Evolutionary conservation across 2,329 filamentous ascomycete genomes (phyloP).

Genomic region (Pyrenophora teres): DNA sequence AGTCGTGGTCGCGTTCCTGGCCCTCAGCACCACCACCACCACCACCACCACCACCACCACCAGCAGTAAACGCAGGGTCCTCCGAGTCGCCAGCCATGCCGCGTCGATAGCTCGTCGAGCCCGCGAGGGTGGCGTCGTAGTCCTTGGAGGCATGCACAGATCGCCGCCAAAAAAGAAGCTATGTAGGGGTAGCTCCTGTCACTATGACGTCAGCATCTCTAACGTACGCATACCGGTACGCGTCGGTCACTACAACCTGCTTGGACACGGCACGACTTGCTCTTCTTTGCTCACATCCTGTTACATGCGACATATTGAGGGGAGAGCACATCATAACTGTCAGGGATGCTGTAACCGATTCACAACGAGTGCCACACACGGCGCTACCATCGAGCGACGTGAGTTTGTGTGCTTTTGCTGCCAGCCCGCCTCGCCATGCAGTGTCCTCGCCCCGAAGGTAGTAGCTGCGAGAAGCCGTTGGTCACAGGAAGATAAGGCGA

Average conservation of each 20-base stretch:
- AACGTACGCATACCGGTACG: constrained; percentile 1
- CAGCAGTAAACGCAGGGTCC: constrained; percentile 13
- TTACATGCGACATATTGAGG: constrained; percentile 25
- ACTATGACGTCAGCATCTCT: constrained; percentile 10
- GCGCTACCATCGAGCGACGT: constrained; percentile 36
- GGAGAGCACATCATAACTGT: constrained; percentile 17
- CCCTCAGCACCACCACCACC: not conserved
- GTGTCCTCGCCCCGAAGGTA: not conserved
- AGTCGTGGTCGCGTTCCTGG: constrained; percentile 7
- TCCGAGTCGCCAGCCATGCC: constrained; percentile 3
- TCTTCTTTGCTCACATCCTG: constrained; percentile 25
- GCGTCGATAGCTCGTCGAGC: constrained; percentile 1
- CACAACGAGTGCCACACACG: constrained; percentile 27
- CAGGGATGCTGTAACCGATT: constrained; percentile 27
- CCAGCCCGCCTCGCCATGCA: not conserved
- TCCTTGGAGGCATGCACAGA: constrained; percentile 12
- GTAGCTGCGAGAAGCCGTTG: not conserved
- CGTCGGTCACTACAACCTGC: constrained; percentile 13
- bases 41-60: not conserved
- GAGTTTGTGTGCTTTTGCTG: constrained; percentile 19
- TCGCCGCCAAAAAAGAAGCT: constrained; percentile 16
- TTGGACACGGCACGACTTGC: constrained; percentile 21
- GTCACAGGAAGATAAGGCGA: not conserved
- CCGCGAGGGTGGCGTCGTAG: constrained; percentile 10
- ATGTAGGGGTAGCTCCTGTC: constrained; percentile 9